Conservation (phyloP, 1,284 basidiomycete species). For the Cerioporus squamosus region DNA sequence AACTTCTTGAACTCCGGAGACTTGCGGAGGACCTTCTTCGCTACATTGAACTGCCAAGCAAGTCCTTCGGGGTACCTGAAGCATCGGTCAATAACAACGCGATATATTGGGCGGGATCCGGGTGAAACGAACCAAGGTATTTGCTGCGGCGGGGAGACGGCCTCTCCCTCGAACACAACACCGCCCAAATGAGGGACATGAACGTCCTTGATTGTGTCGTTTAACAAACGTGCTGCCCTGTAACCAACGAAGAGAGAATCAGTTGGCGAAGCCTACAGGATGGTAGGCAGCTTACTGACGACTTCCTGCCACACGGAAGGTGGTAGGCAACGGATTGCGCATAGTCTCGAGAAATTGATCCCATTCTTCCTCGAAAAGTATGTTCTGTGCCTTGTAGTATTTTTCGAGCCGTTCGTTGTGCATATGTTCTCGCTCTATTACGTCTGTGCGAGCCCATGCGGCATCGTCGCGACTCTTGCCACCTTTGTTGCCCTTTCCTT, state of each 20-base stretch:
- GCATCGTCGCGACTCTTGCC: conserved; percentile 16
- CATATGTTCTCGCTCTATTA: conserved; percentile 65
- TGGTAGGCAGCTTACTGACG: conserved; percentile 64
- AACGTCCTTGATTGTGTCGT: conserved; percentile 70
- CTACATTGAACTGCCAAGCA: conserved; percentile 95
- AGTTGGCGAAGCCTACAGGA: neutral
- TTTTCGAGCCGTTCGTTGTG: conserved; percentile 72
- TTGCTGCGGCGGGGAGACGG: conserved; percentile 79
- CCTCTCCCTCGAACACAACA: conserved; percentile 80
- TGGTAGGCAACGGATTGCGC: conserved; percentile 84
- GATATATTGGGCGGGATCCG: neutral
- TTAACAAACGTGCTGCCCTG: conserved; percentile 77
- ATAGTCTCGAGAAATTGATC: conserved; percentile 72
- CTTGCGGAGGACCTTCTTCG: conserved; percentile 90
- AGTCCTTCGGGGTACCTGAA: conserved; percentile 90
- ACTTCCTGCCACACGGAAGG: conserved; percentile 91
- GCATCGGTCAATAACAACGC: neutral
- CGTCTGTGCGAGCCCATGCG: conserved; percentile 32
- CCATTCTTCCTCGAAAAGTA: conserved; percentile 82
- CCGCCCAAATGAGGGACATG: conserved; percentile 83
- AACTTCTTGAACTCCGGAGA: conserved; percentile 95
- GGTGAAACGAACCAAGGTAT: conserved; percentile 73
- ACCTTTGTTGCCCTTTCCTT: conserved; percentile 16
- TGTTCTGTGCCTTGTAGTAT: conserved; percentile 82
- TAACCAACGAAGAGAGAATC: neutral